These are phyloP conservation scores for Yamadazyma sp. DNA, from an alignment of 805 yeast species.

Conservation along the genomic window DNA sequence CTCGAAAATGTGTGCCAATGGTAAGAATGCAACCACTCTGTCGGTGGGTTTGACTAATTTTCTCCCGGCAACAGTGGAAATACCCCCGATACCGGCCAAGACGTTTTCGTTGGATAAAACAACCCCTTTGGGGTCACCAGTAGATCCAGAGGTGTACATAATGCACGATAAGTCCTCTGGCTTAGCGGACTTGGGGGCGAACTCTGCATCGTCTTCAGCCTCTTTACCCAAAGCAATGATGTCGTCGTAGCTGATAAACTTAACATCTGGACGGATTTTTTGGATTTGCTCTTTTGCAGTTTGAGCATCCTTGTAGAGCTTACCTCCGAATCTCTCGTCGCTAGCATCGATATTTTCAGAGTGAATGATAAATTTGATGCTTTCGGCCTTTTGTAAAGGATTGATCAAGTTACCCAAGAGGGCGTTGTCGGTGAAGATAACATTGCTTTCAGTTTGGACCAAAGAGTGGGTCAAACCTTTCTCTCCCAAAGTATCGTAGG, in stretches of 20 bases:
- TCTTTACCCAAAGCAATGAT: conserved; percentile 59
- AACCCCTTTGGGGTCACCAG: conserved; percentile 86
- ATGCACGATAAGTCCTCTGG: conserved; percentile 69
- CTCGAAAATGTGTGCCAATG: conserved; percentile 96
- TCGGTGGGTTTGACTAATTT: conserved; percentile 54
- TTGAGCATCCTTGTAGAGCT: conserved; percentile 55
- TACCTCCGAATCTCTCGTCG: conserved; percentile 67
- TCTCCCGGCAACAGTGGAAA: conserved; percentile 58
- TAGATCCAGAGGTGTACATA: conserved; percentile 87
- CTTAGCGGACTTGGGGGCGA: conserved; percentile 32
- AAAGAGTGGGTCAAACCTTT: conserved; percentile 83
- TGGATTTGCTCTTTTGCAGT: conserved; percentile 58
- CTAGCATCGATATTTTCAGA: conserved; percentile 56
- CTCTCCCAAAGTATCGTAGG: conserved; percentile 94
- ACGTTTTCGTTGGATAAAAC: conserved; percentile 65
- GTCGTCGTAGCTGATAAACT: conserved; percentile 64
- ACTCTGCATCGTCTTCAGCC: conserved; percentile 24
- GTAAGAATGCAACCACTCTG: conserved; percentile 82
- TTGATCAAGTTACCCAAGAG: conserved; percentile 64
- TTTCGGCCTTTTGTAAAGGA: conserved; percentile 65
- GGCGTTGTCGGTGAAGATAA: conserved; percentile 80
- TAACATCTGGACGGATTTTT: conserved; percentile 73
- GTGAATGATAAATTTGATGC: conserved; percentile 70
- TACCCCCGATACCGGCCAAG: conserved; percentile 86
- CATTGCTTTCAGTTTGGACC: conserved; percentile 74